These are phyloP conservation scores for Aspergillus viridinutans DNA, from an alignment of 2,329 filamentous ascomycete genomes.

Conservation along the genomic window DNA sequence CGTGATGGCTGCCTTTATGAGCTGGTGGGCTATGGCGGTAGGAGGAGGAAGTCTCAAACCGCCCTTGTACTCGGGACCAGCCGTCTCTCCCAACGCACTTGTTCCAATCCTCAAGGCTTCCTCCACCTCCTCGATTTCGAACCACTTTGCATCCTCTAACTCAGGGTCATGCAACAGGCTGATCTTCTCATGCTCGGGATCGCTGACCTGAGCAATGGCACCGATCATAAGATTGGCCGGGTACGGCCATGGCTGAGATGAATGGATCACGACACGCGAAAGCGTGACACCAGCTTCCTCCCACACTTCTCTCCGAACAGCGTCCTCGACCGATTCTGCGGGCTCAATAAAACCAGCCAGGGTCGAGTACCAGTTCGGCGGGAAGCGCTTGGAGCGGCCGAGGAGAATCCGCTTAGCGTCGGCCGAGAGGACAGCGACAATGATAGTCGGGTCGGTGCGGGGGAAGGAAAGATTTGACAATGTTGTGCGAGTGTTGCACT, in stretches of 20 bases:
- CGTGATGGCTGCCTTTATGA: conserved; percentile 73
- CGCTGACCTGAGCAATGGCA: conserved; percentile 75
- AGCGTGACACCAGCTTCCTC: conserved; percentile 76
- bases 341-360: conserved; percentile 84
- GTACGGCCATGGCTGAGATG: conserved; percentile 83
- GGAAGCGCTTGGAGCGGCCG: conserved; percentile 80
- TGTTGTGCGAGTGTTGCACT: conserved; percentile 77
- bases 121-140: conserved; percentile 72
- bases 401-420: conserved; percentile 76
- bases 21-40: conserved; percentile 88
- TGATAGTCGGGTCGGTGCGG: conserved; percentile 89
- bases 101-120: conserved; percentile 67
- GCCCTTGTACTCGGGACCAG: conserved; percentile 67
- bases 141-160: conserved; percentile 87
- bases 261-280: conserved; percentile 75
- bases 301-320: conserved; percentile 78
- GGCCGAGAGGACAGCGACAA: conserved; percentile 82
- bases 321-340: conserved; percentile 79
- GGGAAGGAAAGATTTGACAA: conserved; percentile 91
- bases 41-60: conserved; percentile 73
- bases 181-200: conserved; percentile 75
- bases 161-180: conserved; percentile 84
- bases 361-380: conserved; percentile 79
- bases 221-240: conserved; percentile 81
- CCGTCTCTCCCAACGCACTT: conserved; percentile 61